phyloP scores from a whole-genome alignment of 2,329 filamentous ascomycete genomes.

The Exophiala lecanii-corni region DNA sequence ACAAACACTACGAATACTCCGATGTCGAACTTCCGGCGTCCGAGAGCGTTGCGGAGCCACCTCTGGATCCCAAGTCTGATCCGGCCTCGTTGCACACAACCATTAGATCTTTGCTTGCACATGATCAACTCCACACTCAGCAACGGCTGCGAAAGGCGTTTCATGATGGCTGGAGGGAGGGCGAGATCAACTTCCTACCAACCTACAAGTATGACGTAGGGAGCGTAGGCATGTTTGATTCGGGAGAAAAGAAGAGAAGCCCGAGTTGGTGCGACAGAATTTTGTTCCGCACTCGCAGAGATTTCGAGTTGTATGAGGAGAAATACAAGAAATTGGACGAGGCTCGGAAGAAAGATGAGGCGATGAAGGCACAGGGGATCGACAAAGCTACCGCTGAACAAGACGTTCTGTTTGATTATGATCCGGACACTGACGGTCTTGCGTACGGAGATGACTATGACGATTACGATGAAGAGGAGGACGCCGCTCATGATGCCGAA shows the following conservation, averaged over 20 bases:
- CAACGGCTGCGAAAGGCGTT: slow-evolving; percentile 76
- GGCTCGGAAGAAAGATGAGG: slow-evolving; percentile 68
- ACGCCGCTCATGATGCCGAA: slow-evolving; percentile 28
- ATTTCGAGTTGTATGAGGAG: slow-evolving; percentile 62
- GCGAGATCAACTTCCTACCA: slow-evolving; percentile 79
- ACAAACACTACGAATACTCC: slow-evolving; percentile 15
- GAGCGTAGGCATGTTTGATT: slow-evolving; percentile 87
- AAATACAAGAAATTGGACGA: slow-evolving; percentile 61
- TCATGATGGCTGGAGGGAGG: slow-evolving; percentile 88
- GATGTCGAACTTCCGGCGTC: slow-evolving; percentile 51
- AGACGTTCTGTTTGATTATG: slow-evolving; percentile 81
- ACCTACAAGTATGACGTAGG: slow-evolving; percentile 98
- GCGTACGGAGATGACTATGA: slow-evolving; percentile 43
- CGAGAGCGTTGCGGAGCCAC: slow-evolving; percentile 46
- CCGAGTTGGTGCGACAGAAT: slow-evolving; percentile 98
- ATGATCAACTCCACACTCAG: slow-evolving; percentile 76
- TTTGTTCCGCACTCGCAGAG: slow-evolving; percentile 70
- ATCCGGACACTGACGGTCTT: slow-evolving; percentile 71
- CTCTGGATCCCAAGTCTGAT: slow-evolving; percentile 66
- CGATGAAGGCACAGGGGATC: slow-evolving; percentile 77
- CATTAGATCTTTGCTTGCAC: slow-evolving; percentile 76
- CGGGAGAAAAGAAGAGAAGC: slow-evolving; percentile 85
- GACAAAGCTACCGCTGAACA: slow-evolving; percentile 72
- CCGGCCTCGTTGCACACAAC: slow-evolving; percentile 86
- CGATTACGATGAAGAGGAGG: slow-evolving; percentile 49